A percentile compares a stretch with the other conserved stretches of the same genome.
phyloP scores from a whole-genome alignment of 495 filamentous ascomycete species.

The Daldinia concentrica region DNA sequence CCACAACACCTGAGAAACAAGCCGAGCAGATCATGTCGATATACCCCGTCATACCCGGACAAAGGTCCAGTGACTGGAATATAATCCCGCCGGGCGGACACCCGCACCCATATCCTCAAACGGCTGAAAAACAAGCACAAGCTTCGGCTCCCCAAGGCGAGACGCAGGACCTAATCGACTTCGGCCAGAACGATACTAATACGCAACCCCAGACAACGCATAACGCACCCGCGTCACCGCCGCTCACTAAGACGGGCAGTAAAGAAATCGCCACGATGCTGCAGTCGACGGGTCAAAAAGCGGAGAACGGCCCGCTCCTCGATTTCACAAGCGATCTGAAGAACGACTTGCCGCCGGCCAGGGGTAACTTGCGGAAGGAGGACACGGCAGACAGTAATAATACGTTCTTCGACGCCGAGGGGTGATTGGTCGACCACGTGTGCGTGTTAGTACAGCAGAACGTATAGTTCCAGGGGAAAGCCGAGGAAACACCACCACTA shows the following conservation, averaged over 20 bases:
- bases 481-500: too few relatives aligned
- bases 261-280: slow-evolving; percentile 55
- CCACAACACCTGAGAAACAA: slow-evolving; percentile 74
- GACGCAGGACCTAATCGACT: slow-evolving; percentile 55
- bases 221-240: background rate
- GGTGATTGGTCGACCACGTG: slow-evolving; percentile 9
- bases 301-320: slow-evolving; percentile 53
- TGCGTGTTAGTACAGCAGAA: background rate
- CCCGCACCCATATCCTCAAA: background rate
- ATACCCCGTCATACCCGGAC: slow-evolving; percentile 83
- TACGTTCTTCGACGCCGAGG: slow-evolving; percentile 43
- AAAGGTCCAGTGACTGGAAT: slow-evolving; percentile 57
- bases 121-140: background rate
- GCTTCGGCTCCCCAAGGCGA: slow-evolving; percentile 17
- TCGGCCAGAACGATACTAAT: slow-evolving; percentile 50
- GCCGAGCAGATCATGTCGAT: slow-evolving; percentile 86
- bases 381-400: slow-evolving; percentile 38
- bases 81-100: slow-evolving; percentile 49
- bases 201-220: background rate
- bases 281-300: slow-evolving; percentile 51
- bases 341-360: slow-evolving; percentile 50
- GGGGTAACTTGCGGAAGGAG: slow-evolving; percentile 41
- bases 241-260: slow-evolving; percentile 39
- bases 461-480: too few relatives aligned
- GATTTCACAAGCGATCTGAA: slow-evolving; percentile 63